Percentiles rank a stretch among this genome's conserved stretches.
These are phyloP conservation scores for Dactylellina parvicollis DNA, from an alignment of 2,329 filamentous ascomycete genomes.

Conservation along the genomic window DNA sequence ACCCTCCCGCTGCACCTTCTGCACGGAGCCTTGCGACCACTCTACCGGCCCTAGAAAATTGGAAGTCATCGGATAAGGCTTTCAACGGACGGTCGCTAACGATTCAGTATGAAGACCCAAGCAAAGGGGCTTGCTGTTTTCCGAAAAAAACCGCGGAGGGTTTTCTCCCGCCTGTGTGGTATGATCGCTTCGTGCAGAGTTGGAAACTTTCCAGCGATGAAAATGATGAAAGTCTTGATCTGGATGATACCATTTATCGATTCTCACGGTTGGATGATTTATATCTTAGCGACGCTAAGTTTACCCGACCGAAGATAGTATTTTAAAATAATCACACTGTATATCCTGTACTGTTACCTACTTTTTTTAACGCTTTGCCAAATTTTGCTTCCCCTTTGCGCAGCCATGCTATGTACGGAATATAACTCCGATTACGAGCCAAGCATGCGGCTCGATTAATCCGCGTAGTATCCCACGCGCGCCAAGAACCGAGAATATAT, in stretches of 20 bases:
- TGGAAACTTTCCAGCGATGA: slow-evolving; percentile 18
- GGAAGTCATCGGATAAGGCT: slow-evolving; percentile 9
- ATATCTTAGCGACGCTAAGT: slow-evolving; percentile 11
- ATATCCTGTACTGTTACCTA: no score
- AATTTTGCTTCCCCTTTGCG: no score
- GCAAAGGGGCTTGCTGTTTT: slow-evolving; percentile 30
- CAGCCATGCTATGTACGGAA: no score
- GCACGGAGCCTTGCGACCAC: slow-evolving; percentile 1
- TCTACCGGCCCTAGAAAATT: not conserved
- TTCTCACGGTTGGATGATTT: slow-evolving; percentile 29
- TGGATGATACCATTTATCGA: slow-evolving; percentile 1
- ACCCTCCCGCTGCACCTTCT: not conserved
- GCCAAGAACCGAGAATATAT: no score
- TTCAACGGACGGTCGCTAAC: slow-evolving; percentile 31
- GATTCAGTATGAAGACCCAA: slow-evolving; percentile 23
- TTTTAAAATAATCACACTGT: no score
- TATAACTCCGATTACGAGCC: no score
- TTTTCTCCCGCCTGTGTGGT: slow-evolving; percentile 38
- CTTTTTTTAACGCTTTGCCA: no score
- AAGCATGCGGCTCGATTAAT: no score
- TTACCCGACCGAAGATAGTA: not conserved
- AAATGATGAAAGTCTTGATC: not conserved
- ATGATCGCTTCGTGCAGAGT: slow-evolving; percentile 28
- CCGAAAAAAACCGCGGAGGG: slow-evolving; percentile 5
- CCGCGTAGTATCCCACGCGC: no score